Percentiles rank a stretch among this genome's conserved stretches.
These are phyloP conservation scores for Actinomortierella ambigua DNA, from an alignment of 371 early-diverging fungal species.

Conservation along the genomic window DNA sequence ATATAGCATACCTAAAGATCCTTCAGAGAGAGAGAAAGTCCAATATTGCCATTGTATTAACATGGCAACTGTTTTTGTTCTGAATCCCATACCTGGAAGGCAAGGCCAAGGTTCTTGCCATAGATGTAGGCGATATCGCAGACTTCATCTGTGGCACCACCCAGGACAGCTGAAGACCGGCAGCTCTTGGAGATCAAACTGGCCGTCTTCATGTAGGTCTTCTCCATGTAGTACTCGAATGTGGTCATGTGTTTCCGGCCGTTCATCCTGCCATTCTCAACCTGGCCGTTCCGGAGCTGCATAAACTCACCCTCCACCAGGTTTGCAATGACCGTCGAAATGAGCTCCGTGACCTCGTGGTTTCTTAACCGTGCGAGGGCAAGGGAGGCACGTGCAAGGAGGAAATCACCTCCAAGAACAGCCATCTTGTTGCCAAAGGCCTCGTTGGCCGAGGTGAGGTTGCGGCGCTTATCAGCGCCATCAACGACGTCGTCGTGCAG, in stretches of 20 bases:
- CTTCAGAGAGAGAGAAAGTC: constrained; percentile 20
- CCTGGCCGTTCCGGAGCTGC: constrained; percentile 82
- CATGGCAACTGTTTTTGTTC: no score
- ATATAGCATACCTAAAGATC: not conserved
- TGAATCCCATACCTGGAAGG: constrained; percentile 79
- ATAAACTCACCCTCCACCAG: constrained; percentile 97
- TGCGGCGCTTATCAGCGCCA: constrained; percentile 69
- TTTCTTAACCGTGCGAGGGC: constrained; percentile 88
- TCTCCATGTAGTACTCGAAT: constrained; percentile 91
- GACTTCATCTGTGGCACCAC: constrained; percentile 74
- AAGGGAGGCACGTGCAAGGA: constrained; percentile 91
- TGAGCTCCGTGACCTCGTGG: constrained; percentile 89
- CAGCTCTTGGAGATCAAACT: constrained; percentile 94
- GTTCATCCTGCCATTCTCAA: constrained; percentile 30
- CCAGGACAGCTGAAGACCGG: constrained; percentile 86
- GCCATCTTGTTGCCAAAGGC: constrained; percentile 97
- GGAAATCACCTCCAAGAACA: constrained; percentile 93
- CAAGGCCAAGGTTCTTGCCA: constrained; percentile 89
- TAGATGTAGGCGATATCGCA: constrained; percentile 80
- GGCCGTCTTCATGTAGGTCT: constrained; percentile 95
- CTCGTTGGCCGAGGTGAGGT: constrained; percentile 77
- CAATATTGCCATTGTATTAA: not conserved
- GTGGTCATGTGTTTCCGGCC: constrained; percentile 44
- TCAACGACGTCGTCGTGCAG: constrained; percentile 97
- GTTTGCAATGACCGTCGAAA: constrained; percentile 92